Conservation (phyloP, 805 yeast genomes). For the Naumovozyma dairenensis region DNA sequence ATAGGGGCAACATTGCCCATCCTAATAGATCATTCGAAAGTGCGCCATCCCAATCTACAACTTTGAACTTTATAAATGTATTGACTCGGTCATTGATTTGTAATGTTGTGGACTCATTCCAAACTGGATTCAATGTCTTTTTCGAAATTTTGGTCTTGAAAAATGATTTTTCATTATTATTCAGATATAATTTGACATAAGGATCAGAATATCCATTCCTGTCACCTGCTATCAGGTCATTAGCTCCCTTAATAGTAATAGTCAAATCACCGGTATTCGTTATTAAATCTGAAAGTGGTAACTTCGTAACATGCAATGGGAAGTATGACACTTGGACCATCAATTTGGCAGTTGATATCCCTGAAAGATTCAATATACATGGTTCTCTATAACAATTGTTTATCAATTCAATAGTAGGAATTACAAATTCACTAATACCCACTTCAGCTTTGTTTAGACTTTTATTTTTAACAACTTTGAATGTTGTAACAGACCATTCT, state of each 20-base stretch:
- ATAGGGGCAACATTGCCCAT: slow-evolving; percentile 42
- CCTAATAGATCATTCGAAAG: slow-evolving; percentile 74
- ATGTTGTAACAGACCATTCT: slow-evolving; percentile 52
- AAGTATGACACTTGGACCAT: slow-evolving; percentile 58
- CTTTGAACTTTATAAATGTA: slow-evolving; percentile 43
- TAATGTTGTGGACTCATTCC: slow-evolving; percentile 60
- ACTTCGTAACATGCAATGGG: slow-evolving; percentile 47
- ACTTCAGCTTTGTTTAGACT: slow-evolving; percentile 44
- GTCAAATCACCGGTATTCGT: slow-evolving; percentile 61
- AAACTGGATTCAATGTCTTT: slow-evolving; percentile 74
- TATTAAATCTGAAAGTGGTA: slow-evolving; percentile 64
- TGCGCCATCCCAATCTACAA: slow-evolving; percentile 87
- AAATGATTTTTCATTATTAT: slow-evolving; percentile 43
- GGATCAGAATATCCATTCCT: slow-evolving; percentile 87
- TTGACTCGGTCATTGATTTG: slow-evolving; percentile 49
- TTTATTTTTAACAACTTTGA: slow-evolving; percentile 48
- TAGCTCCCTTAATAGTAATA: slow-evolving; percentile 50
- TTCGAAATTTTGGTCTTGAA: slow-evolving; percentile 69
- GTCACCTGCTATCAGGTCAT: slow-evolving; percentile 65
- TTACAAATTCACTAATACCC: slow-evolving; percentile 44
- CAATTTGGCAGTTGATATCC: slow-evolving; percentile 40
- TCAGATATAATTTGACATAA: slow-evolving; percentile 53
- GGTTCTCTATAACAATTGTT: slow-evolving; percentile 51
- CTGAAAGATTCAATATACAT: slow-evolving; percentile 41
- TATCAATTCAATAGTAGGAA: slow-evolving; percentile 55